Evolutionary conservation across 192 early-diverging fungal species (phyloP).

Genomic region (Rhizophagus sp.): DNA sequence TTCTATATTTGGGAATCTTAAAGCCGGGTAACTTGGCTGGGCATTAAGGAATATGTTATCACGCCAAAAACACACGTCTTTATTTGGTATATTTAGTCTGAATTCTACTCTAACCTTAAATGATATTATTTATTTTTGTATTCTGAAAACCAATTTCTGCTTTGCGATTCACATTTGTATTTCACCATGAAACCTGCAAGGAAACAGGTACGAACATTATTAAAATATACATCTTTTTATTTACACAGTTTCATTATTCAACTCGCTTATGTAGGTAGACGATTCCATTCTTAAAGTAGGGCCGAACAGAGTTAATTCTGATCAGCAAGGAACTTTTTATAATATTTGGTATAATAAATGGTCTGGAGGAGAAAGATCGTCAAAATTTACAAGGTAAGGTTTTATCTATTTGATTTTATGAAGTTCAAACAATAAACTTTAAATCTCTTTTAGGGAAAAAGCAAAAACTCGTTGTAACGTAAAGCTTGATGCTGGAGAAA

Average conservation of each 20-base stretch:
- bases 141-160: neutral
- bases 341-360: constrained; percentile 48
- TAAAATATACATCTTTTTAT: neutral
- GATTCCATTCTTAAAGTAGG: constrained; percentile 19
- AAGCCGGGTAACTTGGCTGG: too few species aligned
- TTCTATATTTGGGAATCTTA: too few species aligned
- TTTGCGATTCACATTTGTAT: neutral
- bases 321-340: constrained; percentile 37
- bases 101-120: too few species aligned
- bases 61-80: too few species aligned
- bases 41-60: too few species aligned
- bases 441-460: constrained; percentile 40
- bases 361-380: constrained; percentile 29
- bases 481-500: constrained; percentile 67
- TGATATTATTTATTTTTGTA: too few species aligned
- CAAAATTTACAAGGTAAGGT: constrained; percentile 22
- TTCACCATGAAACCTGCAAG: constrained; percentile 14
- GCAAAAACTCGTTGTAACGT: constrained; percentile 66
- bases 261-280: neutral
- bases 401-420: neutral
- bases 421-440: neutral
- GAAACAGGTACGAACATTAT: neutral
- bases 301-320: neutral
- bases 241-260: neutral
- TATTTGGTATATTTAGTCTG: too few species aligned